Percentiles rank a stretch among this genome's conserved stretches.
Evolutionary conservation across 805 yeast species (phyloP).

Genomic region (Debaryomyces hansenii): DNA sequence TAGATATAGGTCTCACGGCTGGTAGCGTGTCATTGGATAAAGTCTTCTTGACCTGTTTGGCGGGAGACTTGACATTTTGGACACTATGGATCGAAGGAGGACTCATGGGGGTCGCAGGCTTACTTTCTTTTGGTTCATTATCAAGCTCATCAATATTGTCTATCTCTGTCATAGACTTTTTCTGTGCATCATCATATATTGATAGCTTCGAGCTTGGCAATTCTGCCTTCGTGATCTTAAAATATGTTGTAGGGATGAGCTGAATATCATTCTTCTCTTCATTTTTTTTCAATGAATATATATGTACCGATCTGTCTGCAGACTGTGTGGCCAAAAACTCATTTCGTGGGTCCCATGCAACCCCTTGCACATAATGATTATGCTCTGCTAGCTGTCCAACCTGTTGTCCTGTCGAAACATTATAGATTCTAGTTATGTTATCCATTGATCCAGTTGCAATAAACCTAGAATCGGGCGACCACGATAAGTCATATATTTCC

Average conservation of each 20-base stretch:
- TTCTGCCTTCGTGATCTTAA: constrained; percentile 6
- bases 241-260: constrained; percentile 8
- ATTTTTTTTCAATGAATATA: constrained; percentile 50
- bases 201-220: constrained; percentile 6
- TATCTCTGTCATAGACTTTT: neutral
- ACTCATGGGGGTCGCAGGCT: neutral
- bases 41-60: neutral
- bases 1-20: constrained; percentile 42
- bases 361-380: constrained; percentile 91
- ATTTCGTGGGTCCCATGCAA: constrained; percentile 89
- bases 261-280: constrained; percentile 18
- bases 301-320: constrained; percentile 79
- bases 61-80: constrained; percentile 1
- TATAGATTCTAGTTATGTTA: constrained; percentile 70
- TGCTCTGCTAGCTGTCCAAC: constrained; percentile 69
- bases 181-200: neutral
- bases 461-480: constrained; percentile 84
- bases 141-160: neutral
- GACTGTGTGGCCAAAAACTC: constrained; percentile 82
- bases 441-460: constrained; percentile 93
- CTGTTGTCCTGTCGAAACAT: constrained; percentile 55
- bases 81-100: constrained; percentile 3
- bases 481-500: constrained; percentile 86
- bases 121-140: neutral
- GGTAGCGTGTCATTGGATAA: constrained; percentile 2